A percentile compares a stretch with the other conserved stretches of the same genome.
Conservation (phyloP, 176 grass and related monocot species). For the Microstegium vimineum region DNA sequence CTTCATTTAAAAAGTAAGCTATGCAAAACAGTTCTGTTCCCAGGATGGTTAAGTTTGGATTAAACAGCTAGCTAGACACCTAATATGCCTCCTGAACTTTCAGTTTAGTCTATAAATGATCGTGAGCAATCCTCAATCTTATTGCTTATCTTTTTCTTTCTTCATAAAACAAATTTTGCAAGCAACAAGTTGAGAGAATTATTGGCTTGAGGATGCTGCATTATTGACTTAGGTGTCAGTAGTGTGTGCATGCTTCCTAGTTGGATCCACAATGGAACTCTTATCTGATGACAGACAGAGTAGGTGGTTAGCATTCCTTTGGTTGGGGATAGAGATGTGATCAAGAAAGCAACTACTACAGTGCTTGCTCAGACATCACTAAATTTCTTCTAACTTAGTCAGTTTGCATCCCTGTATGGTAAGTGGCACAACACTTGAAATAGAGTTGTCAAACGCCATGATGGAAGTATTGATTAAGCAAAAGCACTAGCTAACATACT, state of each 20-base stretch:
- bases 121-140: background rate
- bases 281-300: conserved; percentile 27
- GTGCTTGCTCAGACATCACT: conserved; percentile 40
- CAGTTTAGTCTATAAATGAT: background rate
- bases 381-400: background rate
- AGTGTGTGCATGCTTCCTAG: conserved; percentile 16
- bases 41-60: background rate
- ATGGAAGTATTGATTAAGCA: background rate
- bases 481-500: background rate
- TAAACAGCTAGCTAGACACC: background rate
- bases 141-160: background rate
- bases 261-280: conserved; percentile 37
- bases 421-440: background rate
- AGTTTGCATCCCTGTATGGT: background rate
- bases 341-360: background rate
- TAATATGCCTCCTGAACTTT: background rate
- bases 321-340: conserved; percentile 14
- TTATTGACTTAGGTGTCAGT: conserved; percentile 20
- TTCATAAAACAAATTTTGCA: conserved; percentile 3
- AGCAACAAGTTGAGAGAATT: conserved; percentile 9
- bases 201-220: background rate
- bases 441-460: background rate
- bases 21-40: no score
- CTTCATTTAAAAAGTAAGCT: background rate
- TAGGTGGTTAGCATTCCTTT: conserved; percentile 4